Conservation (phyloP, 257 asterid genomes). For the Solanum etuberosum region DNA sequence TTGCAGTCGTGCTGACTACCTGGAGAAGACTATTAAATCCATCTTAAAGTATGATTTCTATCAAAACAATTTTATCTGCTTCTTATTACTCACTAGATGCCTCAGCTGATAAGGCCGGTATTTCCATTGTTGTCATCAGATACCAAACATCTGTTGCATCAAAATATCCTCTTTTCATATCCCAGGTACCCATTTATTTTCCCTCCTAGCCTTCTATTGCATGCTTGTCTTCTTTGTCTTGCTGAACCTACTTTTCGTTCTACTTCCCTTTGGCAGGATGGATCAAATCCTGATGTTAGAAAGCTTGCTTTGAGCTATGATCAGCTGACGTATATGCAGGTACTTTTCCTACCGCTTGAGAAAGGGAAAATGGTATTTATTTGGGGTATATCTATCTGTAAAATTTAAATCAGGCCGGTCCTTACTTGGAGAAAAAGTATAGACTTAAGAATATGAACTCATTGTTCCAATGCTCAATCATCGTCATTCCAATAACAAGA, state of each 20-base stretch:
- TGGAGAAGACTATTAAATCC: conserved; percentile 78
- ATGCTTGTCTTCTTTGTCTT: not conserved
- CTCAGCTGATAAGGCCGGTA: conserved; percentile 12
- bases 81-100: not conserved
- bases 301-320: conserved; percentile 70
- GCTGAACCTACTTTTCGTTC: not conserved
- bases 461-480: not conserved
- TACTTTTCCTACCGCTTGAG: conserved; percentile 6
- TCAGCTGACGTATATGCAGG: conserved; percentile 96
- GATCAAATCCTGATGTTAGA: conserved; percentile 70
- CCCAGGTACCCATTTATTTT: conserved; percentile 49
- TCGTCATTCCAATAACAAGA: not conserved
- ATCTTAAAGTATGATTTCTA: conserved; percentile 55
- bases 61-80: not conserved
- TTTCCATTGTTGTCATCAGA: conserved; percentile 32
- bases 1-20: conserved; percentile 97
- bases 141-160: conserved; percentile 72
- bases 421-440: not conserved
- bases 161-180: conserved; percentile 83
- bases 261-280: conserved; percentile 52
- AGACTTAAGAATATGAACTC: not conserved
- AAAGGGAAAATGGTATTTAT: not conserved
- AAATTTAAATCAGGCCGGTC: not conserved
- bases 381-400: not conserved
- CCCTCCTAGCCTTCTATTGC: not conserved